Conservation (phyloP, 169 alveolate species). For the Cystoisospora suis region DNA sequence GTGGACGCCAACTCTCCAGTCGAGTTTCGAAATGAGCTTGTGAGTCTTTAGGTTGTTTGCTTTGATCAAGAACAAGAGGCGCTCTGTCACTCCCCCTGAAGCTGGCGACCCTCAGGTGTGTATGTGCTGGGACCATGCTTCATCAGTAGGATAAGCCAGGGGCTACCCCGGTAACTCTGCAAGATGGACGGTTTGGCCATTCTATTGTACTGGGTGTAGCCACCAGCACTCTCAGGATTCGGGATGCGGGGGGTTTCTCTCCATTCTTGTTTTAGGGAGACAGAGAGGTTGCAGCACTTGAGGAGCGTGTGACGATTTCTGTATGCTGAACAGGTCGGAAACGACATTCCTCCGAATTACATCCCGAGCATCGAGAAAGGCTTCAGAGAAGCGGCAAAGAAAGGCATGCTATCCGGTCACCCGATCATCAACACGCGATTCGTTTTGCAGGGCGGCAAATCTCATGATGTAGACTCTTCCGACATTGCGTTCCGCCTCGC, state of each 20-base stretch:
- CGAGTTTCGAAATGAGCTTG: constrained; percentile 65
- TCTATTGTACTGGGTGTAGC: too few relatives aligned
- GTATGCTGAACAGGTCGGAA: constrained; percentile 85
- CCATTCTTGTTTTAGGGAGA: too few relatives aligned
- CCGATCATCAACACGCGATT: constrained; percentile 91
- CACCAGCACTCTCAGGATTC: too few relatives aligned
- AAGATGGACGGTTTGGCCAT: too few relatives aligned
- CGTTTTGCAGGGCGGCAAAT: constrained; percentile 89
- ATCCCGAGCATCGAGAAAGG: constrained; percentile 94
- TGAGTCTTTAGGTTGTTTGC: too few relatives aligned
- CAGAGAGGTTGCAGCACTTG: too few relatives aligned
- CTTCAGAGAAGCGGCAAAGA: constrained; percentile 87
- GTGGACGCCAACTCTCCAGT: constrained; percentile 61
- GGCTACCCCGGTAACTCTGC: too few relatives aligned
- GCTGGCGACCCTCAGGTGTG: neutral
- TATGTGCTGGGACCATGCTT: too few relatives aligned
- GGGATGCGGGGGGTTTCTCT: neutral
- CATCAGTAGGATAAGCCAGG: too few relatives aligned
- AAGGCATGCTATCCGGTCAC: constrained; percentile 90
- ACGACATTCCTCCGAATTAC: constrained; percentile 92
- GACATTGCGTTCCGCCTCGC: constrained; percentile 93
- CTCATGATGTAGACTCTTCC: constrained; percentile 94
- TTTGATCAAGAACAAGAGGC: too few relatives aligned
- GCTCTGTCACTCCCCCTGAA: too few relatives aligned
- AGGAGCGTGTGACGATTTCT: too few relatives aligned